Conservation (phyloP, 345 rosid genomes). For the Eucalyptus cloeziana region DNA sequence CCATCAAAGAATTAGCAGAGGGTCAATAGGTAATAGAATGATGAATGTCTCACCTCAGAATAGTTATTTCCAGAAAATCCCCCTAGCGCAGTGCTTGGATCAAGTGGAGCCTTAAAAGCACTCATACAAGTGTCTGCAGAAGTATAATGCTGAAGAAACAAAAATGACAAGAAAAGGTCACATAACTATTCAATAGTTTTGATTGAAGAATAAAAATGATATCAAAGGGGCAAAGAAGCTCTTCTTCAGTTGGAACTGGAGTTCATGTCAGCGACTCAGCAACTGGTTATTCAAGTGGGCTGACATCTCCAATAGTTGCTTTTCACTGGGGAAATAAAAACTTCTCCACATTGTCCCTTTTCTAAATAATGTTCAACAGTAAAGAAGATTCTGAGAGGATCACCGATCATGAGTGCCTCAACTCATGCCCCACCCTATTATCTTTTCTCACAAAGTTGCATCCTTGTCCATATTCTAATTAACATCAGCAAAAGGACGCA, state of each 20-base stretch:
- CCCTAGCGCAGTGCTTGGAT: constrained; percentile 92
- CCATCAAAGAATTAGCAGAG: neutral
- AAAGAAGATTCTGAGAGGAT: neutral
- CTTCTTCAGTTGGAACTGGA: neutral
- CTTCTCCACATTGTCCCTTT: neutral
- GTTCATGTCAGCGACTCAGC: neutral
- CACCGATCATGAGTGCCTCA: neutral
- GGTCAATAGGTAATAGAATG: neutral
- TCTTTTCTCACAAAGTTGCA: neutral
- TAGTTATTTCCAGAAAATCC: constrained; percentile 82
- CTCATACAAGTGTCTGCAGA: constrained; percentile 75
- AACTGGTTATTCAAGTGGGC: neutral
- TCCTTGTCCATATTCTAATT: neutral
- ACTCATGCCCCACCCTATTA: neutral
- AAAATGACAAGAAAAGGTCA: neutral
- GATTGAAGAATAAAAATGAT: neutral
- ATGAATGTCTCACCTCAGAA: constrained; percentile 60
- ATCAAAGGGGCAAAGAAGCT: neutral
- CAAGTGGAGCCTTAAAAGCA: constrained; percentile 93
- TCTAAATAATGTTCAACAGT: neutral
- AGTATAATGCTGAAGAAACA: constrained; percentile 66
- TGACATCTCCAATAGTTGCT: neutral
- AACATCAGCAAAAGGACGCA: neutral
- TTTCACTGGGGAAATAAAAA: neutral
- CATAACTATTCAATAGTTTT: neutral